Base-by-base conservation (phyloP, 495 filamentous ascomycete species). In the Annulohypoxylon maeteangense region DNA sequence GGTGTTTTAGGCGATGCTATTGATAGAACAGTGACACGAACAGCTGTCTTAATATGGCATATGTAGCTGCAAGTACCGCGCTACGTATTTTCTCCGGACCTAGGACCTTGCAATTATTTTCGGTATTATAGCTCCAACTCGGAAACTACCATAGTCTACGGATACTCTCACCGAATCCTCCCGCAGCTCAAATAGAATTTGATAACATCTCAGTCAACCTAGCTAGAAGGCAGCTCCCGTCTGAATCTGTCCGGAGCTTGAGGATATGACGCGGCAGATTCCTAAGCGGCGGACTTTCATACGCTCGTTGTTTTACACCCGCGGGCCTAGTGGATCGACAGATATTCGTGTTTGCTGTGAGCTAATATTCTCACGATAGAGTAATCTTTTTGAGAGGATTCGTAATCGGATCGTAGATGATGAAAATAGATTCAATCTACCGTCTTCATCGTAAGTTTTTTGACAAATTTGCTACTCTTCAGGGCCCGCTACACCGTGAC, bases 221-320 rank as follows among this genome's bases (percentile, higher is more conserved):
- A 40, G 10, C 14, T 40, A 3, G 4, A 12, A 14, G 36, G 14
- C 4, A 40, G n/a, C 27, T 29, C 36, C 36, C 4, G 12, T 40
- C n/a, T 44, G 16, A 44, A 44, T 18, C 4, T 16, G 4, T 42
- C 8, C 40, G 40, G 16, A n/a, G 20, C 5, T 40, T 16, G 40
- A 18, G 5, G n/a, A 44, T 16, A 44, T 44, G 40, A 44, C 40
- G 40, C 40, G 40, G 40, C 40, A 18, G 16, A 8, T 18, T 44
- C n/a, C 40, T 44, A 14, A 14, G 38, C 38, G 12, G 40, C 7
- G 40, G 40, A 7, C 40, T 16, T 44, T 6, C 40, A 20, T 44
- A 44, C 40, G 40, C 40, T 44, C n/a, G 40, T 44, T 44, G 40
- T 44, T 44, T 44, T 44, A 44, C 40, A 18, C 40, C 40, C 40